Conservation (phyloP, 148 eudicot species). For the Spergularia marina region DNA sequence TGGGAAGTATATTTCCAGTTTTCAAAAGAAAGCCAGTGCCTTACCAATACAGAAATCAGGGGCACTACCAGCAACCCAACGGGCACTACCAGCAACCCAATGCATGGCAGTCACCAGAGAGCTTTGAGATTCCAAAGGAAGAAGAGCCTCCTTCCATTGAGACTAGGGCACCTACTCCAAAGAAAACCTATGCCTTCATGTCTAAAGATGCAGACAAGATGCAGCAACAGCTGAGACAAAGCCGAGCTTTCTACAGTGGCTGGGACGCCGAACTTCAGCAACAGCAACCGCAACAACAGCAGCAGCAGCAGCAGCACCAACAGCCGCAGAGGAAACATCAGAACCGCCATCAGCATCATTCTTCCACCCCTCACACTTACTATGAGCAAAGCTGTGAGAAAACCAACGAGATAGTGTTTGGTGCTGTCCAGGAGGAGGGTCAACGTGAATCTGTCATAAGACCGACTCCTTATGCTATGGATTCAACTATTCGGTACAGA, state of each 20-base stretch:
- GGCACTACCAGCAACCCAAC: constrained; percentile 41
- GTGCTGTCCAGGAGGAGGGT: constrained; percentile 80
- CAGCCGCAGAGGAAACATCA: constrained; percentile 43
- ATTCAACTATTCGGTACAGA: constrained; percentile 41
- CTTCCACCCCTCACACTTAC: constrained; percentile 63
- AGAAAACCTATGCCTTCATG: constrained; percentile 90
- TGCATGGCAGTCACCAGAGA: constrained; percentile 78
- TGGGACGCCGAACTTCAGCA: constrained; percentile 63
- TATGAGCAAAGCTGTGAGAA: constrained; percentile 76
- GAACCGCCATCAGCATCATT: constrained; percentile 60
- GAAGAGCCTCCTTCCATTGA: constrained; percentile 87
- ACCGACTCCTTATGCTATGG: constrained; percentile 60
- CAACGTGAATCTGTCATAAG: constrained; percentile 47
- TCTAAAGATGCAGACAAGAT: constrained; percentile 75
- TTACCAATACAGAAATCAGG: constrained; percentile 36
- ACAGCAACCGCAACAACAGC: constrained; percentile 36
- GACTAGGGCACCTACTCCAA: constrained; percentile 71
- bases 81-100: constrained; percentile 42
- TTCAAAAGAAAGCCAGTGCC: constrained; percentile 39
- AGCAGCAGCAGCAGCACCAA: constrained; percentile 33
- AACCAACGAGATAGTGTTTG: constrained; percentile 77
- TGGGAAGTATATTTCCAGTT: constrained; percentile 58
- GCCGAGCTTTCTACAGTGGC: constrained; percentile 60
- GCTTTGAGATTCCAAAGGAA: constrained; percentile 74
- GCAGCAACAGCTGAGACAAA: constrained; percentile 70